Base-by-base conservation (phyloP, 2,329 filamentous ascomycete genomes). In the Phialophora tarda region DNA sequence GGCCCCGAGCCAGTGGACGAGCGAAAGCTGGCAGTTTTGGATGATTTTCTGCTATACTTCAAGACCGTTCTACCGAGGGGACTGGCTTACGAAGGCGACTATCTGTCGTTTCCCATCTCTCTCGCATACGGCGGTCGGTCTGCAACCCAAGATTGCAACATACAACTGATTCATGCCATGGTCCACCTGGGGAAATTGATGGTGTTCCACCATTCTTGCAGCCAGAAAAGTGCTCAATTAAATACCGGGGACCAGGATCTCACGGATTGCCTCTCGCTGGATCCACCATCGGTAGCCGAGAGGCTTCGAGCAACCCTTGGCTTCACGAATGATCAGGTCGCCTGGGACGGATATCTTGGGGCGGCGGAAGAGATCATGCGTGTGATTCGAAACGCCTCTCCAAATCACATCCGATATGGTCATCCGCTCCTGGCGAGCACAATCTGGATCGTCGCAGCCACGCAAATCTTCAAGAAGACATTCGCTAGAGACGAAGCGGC, bases 391-490 rank as follows among this genome's bases (percentile, higher is more conserved):
- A 55, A 63, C n/a, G 34, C 51, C 2, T 55, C 51, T 8, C 51
- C 50, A 5, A 50, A 57, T 23, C 60, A 63, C 24, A 48, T 63
- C 7, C 34, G 51, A 50, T 63, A 63, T n/a, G 51, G 50, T 48
- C 50, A 63, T 63, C 60, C 60, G 7, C 53, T 56, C n/a, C 41
- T 56, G 4, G 60, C 60, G 12, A 56, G 51, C 11, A 63, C 60
- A 8, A 48, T 63, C 21, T 63, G 60, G 60, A 63, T 63, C 21
- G 51, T 24, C 10, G 60, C 60, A 12, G 60, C 60, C 11, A 48
- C 44, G 5, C 60, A 63, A 11, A 26, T 63, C 14, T 63, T 63
- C 26, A 55, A 57, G 24, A 44, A 48, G 32, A 41, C 26, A n/a
- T 47, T 57, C n/a, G 38, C 38, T 17, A 32, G 34, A 38, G 50